Evolutionary conservation across 352 stramenopile genomes (phyloP).

Genomic region (Globisporangium yorkense): DNA sequence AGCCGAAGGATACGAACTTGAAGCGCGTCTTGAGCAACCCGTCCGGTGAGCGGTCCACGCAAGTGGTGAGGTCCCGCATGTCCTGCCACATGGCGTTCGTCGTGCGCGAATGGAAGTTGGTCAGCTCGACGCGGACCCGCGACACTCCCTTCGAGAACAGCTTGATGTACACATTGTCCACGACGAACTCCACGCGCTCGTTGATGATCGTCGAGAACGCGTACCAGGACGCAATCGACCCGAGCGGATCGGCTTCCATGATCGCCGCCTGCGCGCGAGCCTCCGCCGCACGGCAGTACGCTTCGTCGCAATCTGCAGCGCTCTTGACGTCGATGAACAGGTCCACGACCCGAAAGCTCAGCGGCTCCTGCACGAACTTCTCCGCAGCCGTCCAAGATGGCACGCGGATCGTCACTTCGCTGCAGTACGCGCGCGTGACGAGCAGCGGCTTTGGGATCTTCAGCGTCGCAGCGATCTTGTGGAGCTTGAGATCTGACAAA

Average conservation of each 20-base stretch:
- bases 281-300: constrained; percentile 25
- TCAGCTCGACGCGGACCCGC: constrained; percentile 32
- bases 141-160: constrained; percentile 32
- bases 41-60: constrained; percentile 54
- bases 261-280: constrained; percentile 27
- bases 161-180: constrained; percentile 50
- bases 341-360: constrained; percentile 40
- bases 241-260: constrained; percentile 50
- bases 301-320: constrained; percentile 38
- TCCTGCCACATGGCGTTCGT: constrained; percentile 65
- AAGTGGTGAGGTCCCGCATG: constrained; percentile 47
- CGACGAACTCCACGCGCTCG: constrained; percentile 39
- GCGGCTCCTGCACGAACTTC: constrained; percentile 47
- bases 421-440: constrained; percentile 46
- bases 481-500: constrained; percentile 50
- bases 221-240: constrained; percentile 56
- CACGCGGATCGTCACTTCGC: constrained; percentile 47
- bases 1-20: constrained; percentile 51
- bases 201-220: constrained; percentile 45
- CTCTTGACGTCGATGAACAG: constrained; percentile 47
- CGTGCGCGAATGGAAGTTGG: constrained; percentile 41
- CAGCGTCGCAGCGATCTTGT: constrained; percentile 44
- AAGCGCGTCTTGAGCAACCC: constrained; percentile 58
- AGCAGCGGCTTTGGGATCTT: constrained; percentile 38
- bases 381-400: constrained; percentile 48